Base-by-base conservation (phyloP, 768 basidiomycete genomes). In the Royoungia palumana region DNA sequence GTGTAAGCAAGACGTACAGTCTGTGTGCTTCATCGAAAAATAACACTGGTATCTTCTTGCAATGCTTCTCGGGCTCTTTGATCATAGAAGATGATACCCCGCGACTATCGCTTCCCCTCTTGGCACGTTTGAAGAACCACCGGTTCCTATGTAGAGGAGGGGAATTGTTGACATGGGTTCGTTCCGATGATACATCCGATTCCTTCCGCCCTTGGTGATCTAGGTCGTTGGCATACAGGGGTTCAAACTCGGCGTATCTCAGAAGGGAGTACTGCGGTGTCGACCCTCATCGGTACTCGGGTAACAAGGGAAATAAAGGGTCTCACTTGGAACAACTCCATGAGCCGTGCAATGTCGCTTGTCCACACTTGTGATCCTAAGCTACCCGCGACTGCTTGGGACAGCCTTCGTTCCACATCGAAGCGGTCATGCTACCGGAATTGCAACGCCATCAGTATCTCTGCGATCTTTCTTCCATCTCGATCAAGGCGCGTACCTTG, bases 1-100 rank as follows among this genome's bases (percentile, higher is more conserved):
- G 17, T 41, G 8, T 13, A 47, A 47, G 46, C 6, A 34, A 28
- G 25, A 54, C 82, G 30, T 63, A 89, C 83, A 91, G 68, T 64
- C 85, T 88, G 61, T 93, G 90, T 2, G 89, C 87, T 63, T 93
- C 90, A 54, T 93, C 90, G 51, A 93, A 80, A 62, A 92, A 87
- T 49, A 92, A 76, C 12, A 87, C 86, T 1, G 87, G 87, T 62
- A 85, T 79, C 68, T 80, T 85, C 73, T 91, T 92, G 49, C 52
- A 36, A 12, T 66, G 70, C 48, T 69, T 73, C 46, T 67, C 73
- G 16, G 61, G 52, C 5, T 65, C 65, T 46, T 65, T 67, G 44
- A 62, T 50, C 45, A 58, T 39, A 22, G 58, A 60, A 35, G 68
- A 69, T n/a, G 66, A 66, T 53, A 62, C 43, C 44, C 65, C 62